Conservation (phyloP, 1,284 basidiomycete species). For the Irpex sp. region DNA sequence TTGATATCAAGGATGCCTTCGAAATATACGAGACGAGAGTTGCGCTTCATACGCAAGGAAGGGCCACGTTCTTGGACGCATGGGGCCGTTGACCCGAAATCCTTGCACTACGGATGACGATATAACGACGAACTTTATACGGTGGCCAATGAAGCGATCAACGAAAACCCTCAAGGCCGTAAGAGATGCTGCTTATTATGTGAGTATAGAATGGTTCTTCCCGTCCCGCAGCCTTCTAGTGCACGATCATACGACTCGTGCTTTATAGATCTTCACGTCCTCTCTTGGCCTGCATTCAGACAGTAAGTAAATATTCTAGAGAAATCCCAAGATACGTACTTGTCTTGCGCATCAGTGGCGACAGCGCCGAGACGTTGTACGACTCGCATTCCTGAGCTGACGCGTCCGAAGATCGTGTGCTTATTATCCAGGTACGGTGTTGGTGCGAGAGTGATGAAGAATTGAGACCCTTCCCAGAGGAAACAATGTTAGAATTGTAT, state of each 20-base stretch:
- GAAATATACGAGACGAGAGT: not conserved
- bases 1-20: slow-evolving; percentile 3
- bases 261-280: slow-evolving; percentile 80
- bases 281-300: slow-evolving; percentile 59
- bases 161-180: not conserved
- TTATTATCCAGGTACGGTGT: slow-evolving; percentile 93
- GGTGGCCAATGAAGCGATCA: not conserved
- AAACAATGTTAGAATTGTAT: slow-evolving; percentile 2
- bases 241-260: slow-evolving; percentile 39
- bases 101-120: not conserved
- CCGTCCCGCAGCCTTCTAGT: not conserved
- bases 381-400: slow-evolving; percentile 83
- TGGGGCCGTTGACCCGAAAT: slow-evolving; percentile 5
- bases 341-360: slow-evolving; percentile 73
- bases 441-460: slow-evolving; percentile 87
- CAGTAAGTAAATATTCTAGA: slow-evolving; percentile 11
- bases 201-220: not conserved
- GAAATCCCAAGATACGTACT: slow-evolving; percentile 40
- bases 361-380: slow-evolving; percentile 81
- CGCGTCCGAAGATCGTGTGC: slow-evolving; percentile 91
- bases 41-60: not conserved
- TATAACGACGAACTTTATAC: too few relatives aligned
- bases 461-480: slow-evolving; percentile 74
- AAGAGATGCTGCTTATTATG: not conserved
- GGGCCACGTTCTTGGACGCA: not conserved